Evolutionary conservation across 768 basidiomycete genomes (phyloP), one percentile per base, ranked within the genome.

Genomic region (Rhodotorula paludigena): DNA sequence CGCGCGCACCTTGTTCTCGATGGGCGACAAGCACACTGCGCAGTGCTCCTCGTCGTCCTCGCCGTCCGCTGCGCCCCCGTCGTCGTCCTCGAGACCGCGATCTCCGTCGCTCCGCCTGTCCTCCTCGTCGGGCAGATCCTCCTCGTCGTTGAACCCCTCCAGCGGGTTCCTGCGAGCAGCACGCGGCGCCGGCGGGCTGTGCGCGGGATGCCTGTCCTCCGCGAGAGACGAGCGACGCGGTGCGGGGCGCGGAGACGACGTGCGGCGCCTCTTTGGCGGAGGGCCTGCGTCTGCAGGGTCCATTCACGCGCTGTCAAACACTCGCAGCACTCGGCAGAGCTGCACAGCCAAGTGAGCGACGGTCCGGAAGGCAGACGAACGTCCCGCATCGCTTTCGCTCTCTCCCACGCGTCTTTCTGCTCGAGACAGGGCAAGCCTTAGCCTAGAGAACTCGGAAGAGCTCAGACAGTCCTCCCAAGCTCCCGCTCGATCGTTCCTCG

Each of bases 1-100:
- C n/a, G 16, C 0, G 18, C 66, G 44, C 36, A 68, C 71, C 66
- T 62, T 64, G 56, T 72, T 72, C 49, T 58, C 56, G n/a, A 72
- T 68, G 16, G 71, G 71, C 25, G 63, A 60, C 18, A 72, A 52
- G n/a, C 71, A 72, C 41, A 72, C 59, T 0, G 71, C 71, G 28
- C 71, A 72, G 38, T 59, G 63, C 20, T 64, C 61, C n/a, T 58
- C 57, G 5, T 48, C 59, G 3, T 45, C 39, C 5, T 32, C 28
- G 14, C 35, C 32, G 35, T 33, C 44, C 15, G 48, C 44, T 25
- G n/a, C 33, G 20, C 25, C 28, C 1, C 54, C 48, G 39, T 38
- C 58, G 11, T 42, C 38, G 4, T 20, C 15, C 2, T 14, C 16
- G 28, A 3, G 36, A 39, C 28, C 4, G 15, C n/a, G 6, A 6